These are phyloP conservation scores for Wickerhamomyces silvicola DNA, from an alignment of 805 yeast species.

Conservation along the genomic window DNA sequence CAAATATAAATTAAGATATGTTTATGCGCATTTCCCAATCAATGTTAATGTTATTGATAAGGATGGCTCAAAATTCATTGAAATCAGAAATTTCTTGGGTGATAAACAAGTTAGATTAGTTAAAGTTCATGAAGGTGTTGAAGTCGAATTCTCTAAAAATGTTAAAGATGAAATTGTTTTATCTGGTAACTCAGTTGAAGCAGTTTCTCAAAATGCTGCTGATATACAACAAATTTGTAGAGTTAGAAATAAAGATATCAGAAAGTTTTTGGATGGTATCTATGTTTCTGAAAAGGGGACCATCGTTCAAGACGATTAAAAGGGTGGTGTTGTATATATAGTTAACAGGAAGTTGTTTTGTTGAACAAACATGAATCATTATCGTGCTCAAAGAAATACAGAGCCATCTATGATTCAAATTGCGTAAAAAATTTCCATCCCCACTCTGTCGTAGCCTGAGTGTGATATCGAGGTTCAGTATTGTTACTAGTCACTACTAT, in stretches of 20 bases:
- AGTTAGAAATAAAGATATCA: slow-evolving; percentile 99
- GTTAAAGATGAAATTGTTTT: slow-evolving; percentile 94
- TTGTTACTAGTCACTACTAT: too few species aligned
- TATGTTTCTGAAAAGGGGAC: slow-evolving; percentile 95
- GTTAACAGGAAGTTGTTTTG: too few species aligned
- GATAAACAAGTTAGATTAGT: slow-evolving; percentile 95
- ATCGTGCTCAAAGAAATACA: too few species aligned
- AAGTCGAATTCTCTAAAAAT: slow-evolving; percentile 68
- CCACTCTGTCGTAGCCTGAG: too few species aligned
- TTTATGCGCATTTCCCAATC: slow-evolving; percentile 99
- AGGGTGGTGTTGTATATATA: too few species aligned
- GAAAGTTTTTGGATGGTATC: slow-evolving; percentile 99
- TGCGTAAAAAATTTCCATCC: too few species aligned
- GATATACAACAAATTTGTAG: slow-evolving; percentile 97
- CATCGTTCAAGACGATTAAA: slow-evolving; percentile 61
- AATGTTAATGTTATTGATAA: slow-evolving; percentile 86
- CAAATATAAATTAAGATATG: slow-evolving; percentile 99
- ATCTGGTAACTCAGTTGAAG: slow-evolving; percentile 93
- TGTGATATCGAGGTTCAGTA: too few species aligned
- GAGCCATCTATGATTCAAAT: too few species aligned
- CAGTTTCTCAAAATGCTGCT: slow-evolving; percentile 97
- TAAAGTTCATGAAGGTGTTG: slow-evolving; percentile 84
- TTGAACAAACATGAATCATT: too few species aligned
- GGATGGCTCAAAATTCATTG: slow-evolving; percentile 70
- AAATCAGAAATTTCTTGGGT: slow-evolving; percentile 99